A percentile compares a stretch with the other conserved stretches of the same genome.
These are phyloP conservation scores for Oidiodendron maius DNA, from an alignment of 495 filamentous ascomycete species.

Conservation along the genomic window DNA sequence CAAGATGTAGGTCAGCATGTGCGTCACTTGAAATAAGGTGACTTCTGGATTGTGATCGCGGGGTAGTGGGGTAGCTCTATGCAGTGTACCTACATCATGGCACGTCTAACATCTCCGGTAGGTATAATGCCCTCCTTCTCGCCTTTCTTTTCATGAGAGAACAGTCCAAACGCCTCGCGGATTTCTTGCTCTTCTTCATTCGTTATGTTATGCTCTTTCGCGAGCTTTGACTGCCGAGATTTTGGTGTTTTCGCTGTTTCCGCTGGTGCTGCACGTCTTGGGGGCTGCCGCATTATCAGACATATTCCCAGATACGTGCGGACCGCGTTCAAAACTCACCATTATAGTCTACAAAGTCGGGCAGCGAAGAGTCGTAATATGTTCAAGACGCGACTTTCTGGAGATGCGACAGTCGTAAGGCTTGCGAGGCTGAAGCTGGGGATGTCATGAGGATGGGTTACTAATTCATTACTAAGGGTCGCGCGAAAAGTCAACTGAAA, in stretches of 20 bases:
- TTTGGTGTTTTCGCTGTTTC: slow-evolving; percentile 26
- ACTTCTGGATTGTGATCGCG: not conserved
- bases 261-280: slow-evolving; percentile 26
- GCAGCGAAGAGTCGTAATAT: not conserved
- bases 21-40: not conserved
- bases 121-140: slow-evolving; percentile 70
- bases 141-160: slow-evolving; percentile 60
- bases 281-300: slow-evolving; percentile 22
- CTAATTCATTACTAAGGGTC: too few relatives aligned
- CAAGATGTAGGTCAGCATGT: not conserved
- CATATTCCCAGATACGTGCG: not conserved
- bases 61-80: not conserved
- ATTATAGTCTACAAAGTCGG: slow-evolving; percentile 1
- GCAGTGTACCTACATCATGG: slow-evolving; percentile 66
- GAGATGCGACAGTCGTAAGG: not conserved
- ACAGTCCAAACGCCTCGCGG: slow-evolving; percentile 80
- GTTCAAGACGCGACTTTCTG: too few relatives aligned
- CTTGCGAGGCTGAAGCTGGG: not conserved
- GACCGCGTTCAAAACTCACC: not conserved
- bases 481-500: too few relatives aligned
- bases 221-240: slow-evolving; percentile 69
- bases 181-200: slow-evolving; percentile 84
- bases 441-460: too few relatives aligned
- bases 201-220: slow-evolving; percentile 79
- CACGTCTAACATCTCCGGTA: slow-evolving; percentile 72